Percentiles rank a stretch among this genome's conserved stretches.
Evolutionary conservation across 1,284 basidiomycete genomes (phyloP).

Genomic region (Trichosporon inkin): DNA sequence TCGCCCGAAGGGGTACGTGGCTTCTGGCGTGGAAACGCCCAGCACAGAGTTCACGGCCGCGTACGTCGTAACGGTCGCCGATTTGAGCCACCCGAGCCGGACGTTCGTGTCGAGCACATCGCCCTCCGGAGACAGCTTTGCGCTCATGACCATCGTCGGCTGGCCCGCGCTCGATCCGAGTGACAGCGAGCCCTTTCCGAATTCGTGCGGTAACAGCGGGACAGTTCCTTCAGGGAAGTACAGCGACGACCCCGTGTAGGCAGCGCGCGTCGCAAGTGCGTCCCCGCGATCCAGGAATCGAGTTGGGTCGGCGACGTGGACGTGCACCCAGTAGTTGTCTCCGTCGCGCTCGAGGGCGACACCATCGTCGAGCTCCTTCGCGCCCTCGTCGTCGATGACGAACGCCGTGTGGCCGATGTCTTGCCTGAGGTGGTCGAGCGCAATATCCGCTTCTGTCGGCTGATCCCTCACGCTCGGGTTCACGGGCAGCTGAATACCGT

Average conservation of each 20-base stretch:
- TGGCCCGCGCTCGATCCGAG: conserved; percentile 55
- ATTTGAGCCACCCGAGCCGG: conserved; percentile 66
- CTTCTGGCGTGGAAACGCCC: conserved; percentile 36
- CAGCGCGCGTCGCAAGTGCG: conserved; percentile 58
- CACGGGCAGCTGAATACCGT: conserved; percentile 30
- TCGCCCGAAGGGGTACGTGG: conserved; percentile 32
- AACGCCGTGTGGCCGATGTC: conserved; percentile 79
- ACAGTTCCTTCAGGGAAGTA: conserved; percentile 66
- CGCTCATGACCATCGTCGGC: conserved; percentile 75
- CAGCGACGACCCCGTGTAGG: conserved; percentile 54
- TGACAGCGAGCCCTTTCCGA: conserved; percentile 55
- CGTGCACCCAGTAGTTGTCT: conserved; percentile 74
- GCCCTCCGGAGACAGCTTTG: conserved; percentile 63
- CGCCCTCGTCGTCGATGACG: conserved; percentile 78
- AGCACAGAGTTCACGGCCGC: conserved; percentile 62
- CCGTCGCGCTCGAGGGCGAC: conserved; percentile 69
- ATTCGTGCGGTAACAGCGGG: conserved; percentile 63
- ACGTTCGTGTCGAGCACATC: conserved; percentile 68
- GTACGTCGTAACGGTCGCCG: conserved; percentile 67
- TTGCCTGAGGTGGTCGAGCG: conserved; percentile 55
- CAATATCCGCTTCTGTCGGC: conserved; percentile 13
- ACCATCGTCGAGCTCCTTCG: conserved; percentile 92
- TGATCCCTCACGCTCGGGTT: conserved; percentile 18
- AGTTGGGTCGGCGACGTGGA: conserved; percentile 92
- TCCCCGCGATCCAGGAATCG: conserved; percentile 69